Conservation (phyloP, 495 filamentous ascomycete species). For the Aspergillus ostianus region DNA sequence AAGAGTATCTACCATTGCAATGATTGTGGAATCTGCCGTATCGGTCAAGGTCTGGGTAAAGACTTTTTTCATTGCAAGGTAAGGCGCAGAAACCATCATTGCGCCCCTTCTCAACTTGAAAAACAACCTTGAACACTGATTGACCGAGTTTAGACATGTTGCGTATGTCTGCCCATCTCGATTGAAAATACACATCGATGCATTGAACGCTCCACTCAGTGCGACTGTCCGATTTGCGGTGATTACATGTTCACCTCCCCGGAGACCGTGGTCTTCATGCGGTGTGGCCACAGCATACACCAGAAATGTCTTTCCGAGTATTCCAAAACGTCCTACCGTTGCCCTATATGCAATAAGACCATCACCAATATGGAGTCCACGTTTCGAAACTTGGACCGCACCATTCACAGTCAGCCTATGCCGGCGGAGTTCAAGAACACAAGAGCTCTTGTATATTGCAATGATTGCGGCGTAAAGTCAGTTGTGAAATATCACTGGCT, state of each 20-base stretch:
- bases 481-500: constrained; percentile 91
- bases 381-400: constrained; percentile 83
- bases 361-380: constrained; percentile 96
- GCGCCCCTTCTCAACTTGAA: background rate
- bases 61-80: constrained; percentile 99
- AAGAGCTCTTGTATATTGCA: constrained; percentile 81
- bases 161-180: constrained; percentile 84
- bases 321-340: constrained; percentile 85
- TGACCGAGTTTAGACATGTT: constrained; percentile 63
- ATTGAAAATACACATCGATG: constrained; percentile 83
- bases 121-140: constrained; percentile 12
- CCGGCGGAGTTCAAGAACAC: constrained; percentile 77
- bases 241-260: constrained; percentile 98
- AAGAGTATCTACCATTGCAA: constrained; percentile 96
- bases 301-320: constrained; percentile 79
- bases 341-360: constrained; percentile 90
- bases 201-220: constrained; percentile 90
- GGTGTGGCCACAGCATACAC: constrained; percentile 95
- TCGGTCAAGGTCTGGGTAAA: constrained; percentile 88
- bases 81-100: constrained; percentile 17
- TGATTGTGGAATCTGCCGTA: constrained; percentile 93
- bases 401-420: constrained; percentile 89
- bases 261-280: constrained; percentile 85
- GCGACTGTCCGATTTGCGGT: constrained; percentile 96
- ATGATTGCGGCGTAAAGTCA: constrained; percentile 88